Base-by-base conservation (phyloP, 495 filamentous ascomycete genomes). In the Aspergillus mulundensis region DNA sequence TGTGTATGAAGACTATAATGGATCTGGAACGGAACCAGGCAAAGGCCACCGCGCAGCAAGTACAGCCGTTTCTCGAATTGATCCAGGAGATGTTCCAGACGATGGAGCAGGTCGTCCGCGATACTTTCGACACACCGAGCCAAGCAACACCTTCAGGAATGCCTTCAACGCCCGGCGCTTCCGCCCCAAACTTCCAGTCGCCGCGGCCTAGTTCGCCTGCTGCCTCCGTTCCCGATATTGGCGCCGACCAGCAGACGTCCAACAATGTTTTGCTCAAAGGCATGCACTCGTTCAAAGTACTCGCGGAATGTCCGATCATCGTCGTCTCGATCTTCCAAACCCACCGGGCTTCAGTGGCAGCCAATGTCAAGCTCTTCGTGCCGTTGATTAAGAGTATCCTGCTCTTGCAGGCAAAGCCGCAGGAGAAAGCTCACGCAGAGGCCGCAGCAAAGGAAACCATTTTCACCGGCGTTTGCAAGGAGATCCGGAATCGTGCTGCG, bases 211-310 rank as follows among this genome's bases (percentile, higher is more conserved):
- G 84, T 39, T 97, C 95, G 11, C 95, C 95, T 24, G 84, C 90
- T 14, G 87, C 90, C 5, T 85, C 90, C 4, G 81, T 81, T 10
- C 79, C 85, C 38, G 93, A 97, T 49, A 74, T 92, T 11, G 86
- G 83, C 12, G 77, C 82, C 11, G 91, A 94, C 60, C 89, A 92
- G 58, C 91, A 93, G 69, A 25, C 39, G 5, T 81, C 88, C 49
- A 87, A 83, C 24, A 85, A 93, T 54, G 84, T 87, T 21, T 71
- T 97, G 21, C 73, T 90, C 39, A 91, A 87, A 66, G 94, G 95
- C 16, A 96, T 97, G 92, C 88, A 96, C 70, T 97, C 93, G 5
- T 99, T 99, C 80, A 99, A 97, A 70, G 95, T 99, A 32, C 81
- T 97, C 15, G 89, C 93, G 0, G 95, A 99, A 68, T 97, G 92